Conservation (phyloP, 2,329 filamentous ascomycete species). For the Tolypocladium sp. region DNA sequence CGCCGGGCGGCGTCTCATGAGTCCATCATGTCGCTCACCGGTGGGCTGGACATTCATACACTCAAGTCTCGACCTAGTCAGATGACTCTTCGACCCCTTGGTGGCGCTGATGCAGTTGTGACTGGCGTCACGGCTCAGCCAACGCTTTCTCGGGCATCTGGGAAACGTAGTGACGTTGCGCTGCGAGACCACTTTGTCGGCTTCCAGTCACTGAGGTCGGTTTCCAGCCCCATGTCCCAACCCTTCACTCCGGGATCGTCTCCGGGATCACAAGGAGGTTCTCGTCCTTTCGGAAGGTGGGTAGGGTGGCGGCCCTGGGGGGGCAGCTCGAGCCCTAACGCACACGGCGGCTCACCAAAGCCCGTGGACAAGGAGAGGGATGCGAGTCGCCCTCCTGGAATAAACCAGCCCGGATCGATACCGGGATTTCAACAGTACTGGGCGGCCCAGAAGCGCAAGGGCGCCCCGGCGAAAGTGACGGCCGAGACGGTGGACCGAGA, state of each 20-base stretch:
- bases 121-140: conserved; percentile 51
- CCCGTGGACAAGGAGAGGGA: conserved; percentile 19
- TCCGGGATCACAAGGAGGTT: conserved; percentile 11
- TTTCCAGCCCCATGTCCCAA: conserved; percentile 20
- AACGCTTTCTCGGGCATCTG: conserved; percentile 38
- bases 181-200: conserved; percentile 47
- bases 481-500: conserved; percentile 49
- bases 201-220: conserved; percentile 22
- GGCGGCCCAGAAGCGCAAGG: conserved; percentile 39
- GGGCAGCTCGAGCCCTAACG: conserved; percentile 8
- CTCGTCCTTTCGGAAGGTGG: conserved; percentile 30
- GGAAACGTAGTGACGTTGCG: conserved; percentile 42
- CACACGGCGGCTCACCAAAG: conserved; percentile 7
- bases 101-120: conserved; percentile 45
- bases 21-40: conserved; percentile 77
- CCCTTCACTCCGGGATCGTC: conserved; percentile 16
- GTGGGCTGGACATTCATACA: conserved; percentile 85
- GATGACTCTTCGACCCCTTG: conserved; percentile 48
- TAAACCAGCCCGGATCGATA: conserved; percentile 70
- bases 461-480: conserved; percentile 46
- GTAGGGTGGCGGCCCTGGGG: conserved; percentile 42
- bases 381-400: conserved; percentile 52
- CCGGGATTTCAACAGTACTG: conserved; percentile 58
- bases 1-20: conserved; percentile 72
- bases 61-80: conserved; percentile 69